A percentile compares a stretch with the other conserved stretches of the same genome.
These are phyloP conservation scores for Pichia sporocuriosa DNA, from an alignment of 805 yeast species.

Conservation along the genomic window DNA sequence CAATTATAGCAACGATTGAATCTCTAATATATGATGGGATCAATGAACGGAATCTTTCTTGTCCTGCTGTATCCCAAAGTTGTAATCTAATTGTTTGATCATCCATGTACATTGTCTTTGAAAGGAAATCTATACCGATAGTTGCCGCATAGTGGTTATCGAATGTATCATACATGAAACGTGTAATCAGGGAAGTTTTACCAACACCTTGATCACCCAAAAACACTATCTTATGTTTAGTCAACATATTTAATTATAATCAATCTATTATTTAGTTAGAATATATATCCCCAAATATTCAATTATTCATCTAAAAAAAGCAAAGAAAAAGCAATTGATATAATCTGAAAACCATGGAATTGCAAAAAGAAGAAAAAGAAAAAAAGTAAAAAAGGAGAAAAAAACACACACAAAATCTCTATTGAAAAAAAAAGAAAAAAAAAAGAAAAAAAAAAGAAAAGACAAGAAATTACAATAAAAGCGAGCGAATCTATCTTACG, in stretches of 20 bases:
- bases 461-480: too few relatives aligned
- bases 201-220: slow-evolving; percentile 98
- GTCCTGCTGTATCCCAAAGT: slow-evolving; percentile 98
- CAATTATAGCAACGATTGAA: slow-evolving; percentile 94
- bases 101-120: slow-evolving; percentile 89
- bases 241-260: slow-evolving; percentile 32
- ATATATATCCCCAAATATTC: too few relatives aligned
- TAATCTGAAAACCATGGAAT: too few relatives aligned
- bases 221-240: slow-evolving; percentile 85
- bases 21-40: slow-evolving; percentile 95
- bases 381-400: too few relatives aligned
- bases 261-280: too few relatives aligned
- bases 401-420: too few relatives aligned
- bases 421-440: too few relatives aligned
- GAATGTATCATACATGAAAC: slow-evolving; percentile 96
- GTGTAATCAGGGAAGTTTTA: slow-evolving; percentile 89
- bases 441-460: too few relatives aligned
- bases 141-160: slow-evolving; percentile 96
- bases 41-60: slow-evolving; percentile 88
- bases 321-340: too few relatives aligned
- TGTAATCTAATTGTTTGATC: slow-evolving; percentile 93
- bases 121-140: slow-evolving; percentile 91
- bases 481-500: too few relatives aligned
- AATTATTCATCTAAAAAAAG: too few relatives aligned
- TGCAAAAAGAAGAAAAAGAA: too few relatives aligned